Percentiles rank a stretch among this genome's conserved stretches.
Conservation (phyloP, 2,329 filamentous ascomycete species). For the Trichoderma semiorbis region DNA sequence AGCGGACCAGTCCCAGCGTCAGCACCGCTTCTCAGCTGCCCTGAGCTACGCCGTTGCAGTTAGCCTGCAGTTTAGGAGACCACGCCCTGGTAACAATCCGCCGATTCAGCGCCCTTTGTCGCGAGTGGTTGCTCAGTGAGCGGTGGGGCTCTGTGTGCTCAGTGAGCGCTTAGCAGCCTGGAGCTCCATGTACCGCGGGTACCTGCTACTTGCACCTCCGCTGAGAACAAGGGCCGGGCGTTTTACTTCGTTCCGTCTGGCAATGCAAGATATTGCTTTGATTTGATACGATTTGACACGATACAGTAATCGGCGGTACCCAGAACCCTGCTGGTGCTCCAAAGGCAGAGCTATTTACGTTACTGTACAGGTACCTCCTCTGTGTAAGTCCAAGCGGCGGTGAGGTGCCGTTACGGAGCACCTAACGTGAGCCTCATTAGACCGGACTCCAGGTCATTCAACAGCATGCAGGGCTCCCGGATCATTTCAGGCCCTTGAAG, state of each 20-base stretch:
- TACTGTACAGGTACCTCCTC: not conserved
- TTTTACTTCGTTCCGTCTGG: not conserved
- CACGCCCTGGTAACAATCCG: slow-evolving; percentile 8
- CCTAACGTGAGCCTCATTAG: slow-evolving; percentile 7
- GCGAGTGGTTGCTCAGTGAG: slow-evolving; percentile 18
- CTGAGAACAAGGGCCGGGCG: not conserved
- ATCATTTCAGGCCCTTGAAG: not conserved
- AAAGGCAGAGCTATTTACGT: not conserved
- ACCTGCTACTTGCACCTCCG: not conserved
- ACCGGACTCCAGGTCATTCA: not conserved
- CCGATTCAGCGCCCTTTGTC: slow-evolving; percentile 9
- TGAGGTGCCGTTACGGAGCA: slow-evolving; percentile 1
- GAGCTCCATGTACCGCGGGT: not conserved
- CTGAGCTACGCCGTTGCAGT: slow-evolving; percentile 14
- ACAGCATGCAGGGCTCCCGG: not conserved
- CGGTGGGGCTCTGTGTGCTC: slow-evolving; percentile 14
- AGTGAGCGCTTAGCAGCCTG: slow-evolving; percentile 18
- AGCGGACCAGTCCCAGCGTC: slow-evolving; percentile 12
- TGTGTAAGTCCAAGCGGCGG: slow-evolving; percentile 9
- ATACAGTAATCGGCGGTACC: not conserved
- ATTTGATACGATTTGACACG: not conserved
- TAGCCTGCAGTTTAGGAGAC: slow-evolving; percentile 11
- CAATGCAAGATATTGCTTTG: not conserved
- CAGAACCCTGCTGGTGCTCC: not conserved
- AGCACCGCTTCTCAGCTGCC: slow-evolving; percentile 17